phyloP scores from a whole-genome alignment of 257 asterid genomes.

The Nicotiana noctiflora region DNA sequence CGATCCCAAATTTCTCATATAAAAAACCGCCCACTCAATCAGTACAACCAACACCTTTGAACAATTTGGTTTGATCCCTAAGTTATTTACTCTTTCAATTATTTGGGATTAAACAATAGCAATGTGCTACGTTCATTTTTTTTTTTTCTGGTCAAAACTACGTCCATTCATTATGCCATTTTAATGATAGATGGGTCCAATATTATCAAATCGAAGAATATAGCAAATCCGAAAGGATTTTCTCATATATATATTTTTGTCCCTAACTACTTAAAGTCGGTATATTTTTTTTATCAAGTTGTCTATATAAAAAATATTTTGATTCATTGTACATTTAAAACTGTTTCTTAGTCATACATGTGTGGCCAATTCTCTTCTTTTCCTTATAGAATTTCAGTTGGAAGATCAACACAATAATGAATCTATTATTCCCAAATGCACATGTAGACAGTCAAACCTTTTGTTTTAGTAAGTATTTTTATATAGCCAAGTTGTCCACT shows the following conservation, averaged over 20 bases:
- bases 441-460: not conserved
- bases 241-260: not conserved
- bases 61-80: no score
- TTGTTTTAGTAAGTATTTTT: not conserved
- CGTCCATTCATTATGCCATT: not conserved
- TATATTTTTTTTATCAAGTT: not conserved
- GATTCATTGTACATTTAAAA: not conserved
- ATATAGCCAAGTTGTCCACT: not conserved
- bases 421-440: not conserved
- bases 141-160: no score
- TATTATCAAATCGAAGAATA: not conserved
- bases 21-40: fast-evolving
- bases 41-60: no score
- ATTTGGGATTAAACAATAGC: not conserved
- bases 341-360: not conserved
- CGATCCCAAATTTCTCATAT: fast-evolving
- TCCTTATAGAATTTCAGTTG: not conserved
- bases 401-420: not conserved
- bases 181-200: not conserved
- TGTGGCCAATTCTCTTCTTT: not conserved
- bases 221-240: not conserved
- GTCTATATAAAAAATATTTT: not conserved
- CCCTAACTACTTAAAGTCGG: not conserved
- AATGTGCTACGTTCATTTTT: not conserved
- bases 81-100: no score